Percentiles rank a stretch among this genome's conserved stretches.
These are phyloP conservation scores for Vitis riparia DNA, from an alignment of 164 flowering plant species.

Conservation along the genomic window DNA sequence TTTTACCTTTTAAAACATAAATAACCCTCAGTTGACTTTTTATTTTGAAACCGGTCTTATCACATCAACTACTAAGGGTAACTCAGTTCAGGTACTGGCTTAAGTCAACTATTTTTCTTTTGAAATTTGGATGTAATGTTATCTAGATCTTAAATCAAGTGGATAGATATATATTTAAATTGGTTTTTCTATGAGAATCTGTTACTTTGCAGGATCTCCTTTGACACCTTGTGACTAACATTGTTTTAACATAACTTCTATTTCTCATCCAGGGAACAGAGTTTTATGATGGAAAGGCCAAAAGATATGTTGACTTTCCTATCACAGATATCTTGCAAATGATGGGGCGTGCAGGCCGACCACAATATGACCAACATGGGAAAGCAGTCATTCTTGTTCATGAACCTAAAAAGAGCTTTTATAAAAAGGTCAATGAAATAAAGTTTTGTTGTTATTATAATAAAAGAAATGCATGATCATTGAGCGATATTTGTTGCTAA, in stretches of 20 bases:
- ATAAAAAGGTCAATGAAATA: constrained; percentile 70
- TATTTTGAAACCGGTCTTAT: no score
- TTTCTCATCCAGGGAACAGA: constrained; percentile 82
- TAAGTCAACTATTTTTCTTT: no score
- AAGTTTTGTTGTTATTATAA: not conserved
- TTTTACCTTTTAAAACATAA: no score
- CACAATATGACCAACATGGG: constrained; percentile 97
- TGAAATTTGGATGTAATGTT: no score
- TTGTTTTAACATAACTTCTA: not conserved
- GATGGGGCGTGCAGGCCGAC: constrained; percentile 99
- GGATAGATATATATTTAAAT: not conserved
- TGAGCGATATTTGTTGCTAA: no score
- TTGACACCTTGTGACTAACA: not conserved
- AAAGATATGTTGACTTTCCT: constrained; percentile 95
- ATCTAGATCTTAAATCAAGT: not conserved
- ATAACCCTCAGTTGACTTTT: no score
- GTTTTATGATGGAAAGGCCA: constrained; percentile 86
- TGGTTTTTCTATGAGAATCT: no score
- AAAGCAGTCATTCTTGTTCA: constrained; percentile 99
- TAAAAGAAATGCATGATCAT: not conserved
- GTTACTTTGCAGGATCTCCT: no score
- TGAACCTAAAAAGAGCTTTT: constrained; percentile 99
- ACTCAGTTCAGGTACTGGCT: no score
- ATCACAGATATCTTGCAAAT: constrained; percentile 98
- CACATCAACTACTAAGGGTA: no score